These are phyloP conservation scores for Coemansia sp. DNA, from an alignment of 192 early-diverging fungal species.

Conservation along the genomic window DNA sequence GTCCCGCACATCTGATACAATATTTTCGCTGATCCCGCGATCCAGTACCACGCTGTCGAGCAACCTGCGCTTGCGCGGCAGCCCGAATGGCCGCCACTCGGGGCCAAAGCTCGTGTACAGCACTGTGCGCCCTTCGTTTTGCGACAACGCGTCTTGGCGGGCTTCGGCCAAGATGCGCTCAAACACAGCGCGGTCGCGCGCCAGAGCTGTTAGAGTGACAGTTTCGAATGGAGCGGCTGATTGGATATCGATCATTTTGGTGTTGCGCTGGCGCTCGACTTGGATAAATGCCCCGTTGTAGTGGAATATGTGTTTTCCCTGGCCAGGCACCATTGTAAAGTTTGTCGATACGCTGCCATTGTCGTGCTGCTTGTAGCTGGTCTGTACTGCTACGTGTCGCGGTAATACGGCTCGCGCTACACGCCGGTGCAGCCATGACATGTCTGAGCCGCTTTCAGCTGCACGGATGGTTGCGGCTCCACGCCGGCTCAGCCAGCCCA, in stretches of 20 bases:
- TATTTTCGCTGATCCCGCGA: slow-evolving; percentile 60
- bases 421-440: slow-evolving; percentile 57
- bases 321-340: slow-evolving; percentile 90
- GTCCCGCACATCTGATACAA: slow-evolving; percentile 69
- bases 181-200: slow-evolving; percentile 77
- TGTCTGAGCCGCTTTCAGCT: slow-evolving; percentile 12
- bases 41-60: slow-evolving; percentile 76
- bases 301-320: slow-evolving; percentile 84
- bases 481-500: slow-evolving; percentile 80
- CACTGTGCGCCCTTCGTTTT: slow-evolving; percentile 94
- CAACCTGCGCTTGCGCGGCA: slow-evolving; percentile 77
- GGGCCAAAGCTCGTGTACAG: slow-evolving; percentile 93
- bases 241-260: slow-evolving; percentile 87
- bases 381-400: slow-evolving; percentile 84
- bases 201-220: slow-evolving; percentile 87
- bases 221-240: slow-evolving; percentile 95
- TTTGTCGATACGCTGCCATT: slow-evolving; percentile 83
- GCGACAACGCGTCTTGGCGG: slow-evolving; percentile 74
- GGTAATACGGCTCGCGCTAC: slow-evolving; percentile 55
- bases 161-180: slow-evolving; percentile 77
- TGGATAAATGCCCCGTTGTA: slow-evolving; percentile 82
- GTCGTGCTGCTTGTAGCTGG: slow-evolving; percentile 81
- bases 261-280: slow-evolving; percentile 77
- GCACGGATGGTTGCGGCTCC: slow-evolving; percentile 27
- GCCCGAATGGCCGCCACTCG: slow-evolving; percentile 96